A percentile compares a stretch with the other conserved stretches of the same genome.
phyloP scores from a whole-genome alignment of 148 eudicot genomes.

The Camellia granthamiana region DNA sequence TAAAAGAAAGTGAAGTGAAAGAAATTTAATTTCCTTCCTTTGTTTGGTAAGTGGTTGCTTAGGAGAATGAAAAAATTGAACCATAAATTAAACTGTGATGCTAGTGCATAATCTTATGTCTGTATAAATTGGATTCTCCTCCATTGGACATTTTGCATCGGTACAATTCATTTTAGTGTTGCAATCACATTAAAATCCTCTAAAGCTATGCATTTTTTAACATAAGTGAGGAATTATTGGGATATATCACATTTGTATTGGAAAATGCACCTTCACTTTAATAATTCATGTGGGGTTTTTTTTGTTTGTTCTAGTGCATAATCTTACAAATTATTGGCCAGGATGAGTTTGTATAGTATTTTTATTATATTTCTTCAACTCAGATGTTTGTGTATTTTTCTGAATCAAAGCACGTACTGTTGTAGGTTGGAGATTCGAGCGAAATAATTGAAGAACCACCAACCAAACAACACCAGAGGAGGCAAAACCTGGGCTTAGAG shows the following conservation, averaged over 20 bases:
- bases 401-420: conserved; percentile 5
- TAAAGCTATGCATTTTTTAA: background rate
- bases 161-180: background rate
- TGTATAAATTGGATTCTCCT: background rate
- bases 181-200: background rate
- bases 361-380: background rate
- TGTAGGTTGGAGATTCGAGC: conserved; percentile 49
- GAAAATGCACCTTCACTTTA: background rate
- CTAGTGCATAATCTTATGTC: background rate
- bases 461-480: conserved; percentile 26
- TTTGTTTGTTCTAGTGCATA: background rate
- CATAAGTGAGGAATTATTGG: background rate
- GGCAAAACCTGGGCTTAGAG: conserved; percentile 40
- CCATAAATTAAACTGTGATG: no score
- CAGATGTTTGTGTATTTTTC: background rate
- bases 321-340: background rate
- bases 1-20: no score
- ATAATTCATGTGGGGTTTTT: background rate
- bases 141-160: background rate
- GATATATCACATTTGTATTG: background rate
- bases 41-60: no score
- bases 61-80: no score
- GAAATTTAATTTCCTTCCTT: no score
- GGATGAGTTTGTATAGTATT: background rate
- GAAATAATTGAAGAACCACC: conserved; percentile 71